Evolutionary conservation across 768 basidiomycete genomes (phyloP), one percentile per base, ranked within the genome.

Genomic region (Lactifluus pinguis): DNA sequence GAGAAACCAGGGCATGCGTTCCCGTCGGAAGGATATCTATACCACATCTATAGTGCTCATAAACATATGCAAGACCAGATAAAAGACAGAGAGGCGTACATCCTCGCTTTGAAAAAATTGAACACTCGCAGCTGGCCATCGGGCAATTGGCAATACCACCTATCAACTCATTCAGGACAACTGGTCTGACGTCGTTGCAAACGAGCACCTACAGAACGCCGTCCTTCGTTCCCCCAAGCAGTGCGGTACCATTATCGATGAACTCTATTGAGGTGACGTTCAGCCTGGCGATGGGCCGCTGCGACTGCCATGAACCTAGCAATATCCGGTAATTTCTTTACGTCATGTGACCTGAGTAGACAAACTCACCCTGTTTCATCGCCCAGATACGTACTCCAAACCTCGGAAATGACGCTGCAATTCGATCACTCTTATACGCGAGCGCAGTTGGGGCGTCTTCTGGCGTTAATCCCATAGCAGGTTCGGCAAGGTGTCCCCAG

Each of bases 171-270:
- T 13, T 64, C 30, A 56, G 34, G 19, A 21, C 25, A 29, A 29
- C 30, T 14, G 14, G 25, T 42, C 11, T 29, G 11, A 21, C 15
- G 9, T 30, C 13, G 4, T 19, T 32, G 25, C 13, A 42, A 21
- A 36, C 32, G n/a, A 39, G 32, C 10, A 65, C 83, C 59, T 70
- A 87, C 86, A 88, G 66, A 19, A 83, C 82, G 11, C 86, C 86
- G 65, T 88, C 86, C 55, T 77, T 78, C 32, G 87, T 87, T 2
- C 85, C 87, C 0, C 87, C 86, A 25, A 88, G 72, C 49, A 88
- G 72, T 51, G 81, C 83, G 41, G 76, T 76, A 0, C 86, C 87
- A 36, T 81, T 81, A 25, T 83, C 79, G 9, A 86, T 75, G 67
- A 88, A 87, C 65, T 75, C 77, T 60, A 88, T 77, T 4, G 80